Evolutionary conservation across 208 protist genomes (phyloP).

Genomic region (Crithidia mellificae): DNA sequence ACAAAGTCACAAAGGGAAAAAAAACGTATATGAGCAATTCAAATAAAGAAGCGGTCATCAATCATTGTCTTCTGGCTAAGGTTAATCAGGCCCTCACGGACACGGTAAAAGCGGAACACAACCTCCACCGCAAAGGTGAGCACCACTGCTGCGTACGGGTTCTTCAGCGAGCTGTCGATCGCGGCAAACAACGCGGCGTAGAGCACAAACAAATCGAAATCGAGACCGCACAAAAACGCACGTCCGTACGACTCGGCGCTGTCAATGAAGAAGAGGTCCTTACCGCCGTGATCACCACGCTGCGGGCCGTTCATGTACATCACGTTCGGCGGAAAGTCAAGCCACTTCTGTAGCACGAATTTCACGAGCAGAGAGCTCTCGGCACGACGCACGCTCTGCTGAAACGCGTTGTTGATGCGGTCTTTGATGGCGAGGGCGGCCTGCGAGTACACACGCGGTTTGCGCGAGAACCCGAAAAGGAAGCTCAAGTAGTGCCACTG

Average conservation of each 20-base stretch:
- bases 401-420: conserved; percentile 72
- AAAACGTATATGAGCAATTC: conserved; percentile 27
- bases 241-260: conserved; percentile 54
- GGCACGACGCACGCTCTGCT: conserved; percentile 66
- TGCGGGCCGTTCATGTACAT: conserved; percentile 86
- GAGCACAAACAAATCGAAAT: conserved; percentile 75
- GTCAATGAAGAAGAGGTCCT: conserved; percentile 89
- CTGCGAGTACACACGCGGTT: conserved; percentile 55
- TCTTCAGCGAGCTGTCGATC: conserved; percentile 67
- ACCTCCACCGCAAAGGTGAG: conserved; percentile 69
- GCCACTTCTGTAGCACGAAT: conserved; percentile 65
- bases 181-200: conserved; percentile 72
- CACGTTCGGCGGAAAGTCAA: conserved; percentile 77
- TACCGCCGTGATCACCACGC: conserved; percentile 58
- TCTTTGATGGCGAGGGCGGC: conserved; percentile 69
- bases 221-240: conserved; percentile 71
- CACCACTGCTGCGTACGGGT: conserved; percentile 62
- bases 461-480: conserved; percentile 45
- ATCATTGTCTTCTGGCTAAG: conserved; percentile 81
- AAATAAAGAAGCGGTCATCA: conserved; percentile 82
- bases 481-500: conserved; percentile 71
- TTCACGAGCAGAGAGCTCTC: conserved; percentile 71
- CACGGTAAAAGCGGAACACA: conserved; percentile 55
- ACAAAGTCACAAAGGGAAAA: no score
- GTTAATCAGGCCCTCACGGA: conserved; percentile 61